Percentiles rank a stretch among this genome's conserved stretches.
phyloP scores from a whole-genome alignment of 352 stramenopile species.

The Pythium rishiriense region DNA sequence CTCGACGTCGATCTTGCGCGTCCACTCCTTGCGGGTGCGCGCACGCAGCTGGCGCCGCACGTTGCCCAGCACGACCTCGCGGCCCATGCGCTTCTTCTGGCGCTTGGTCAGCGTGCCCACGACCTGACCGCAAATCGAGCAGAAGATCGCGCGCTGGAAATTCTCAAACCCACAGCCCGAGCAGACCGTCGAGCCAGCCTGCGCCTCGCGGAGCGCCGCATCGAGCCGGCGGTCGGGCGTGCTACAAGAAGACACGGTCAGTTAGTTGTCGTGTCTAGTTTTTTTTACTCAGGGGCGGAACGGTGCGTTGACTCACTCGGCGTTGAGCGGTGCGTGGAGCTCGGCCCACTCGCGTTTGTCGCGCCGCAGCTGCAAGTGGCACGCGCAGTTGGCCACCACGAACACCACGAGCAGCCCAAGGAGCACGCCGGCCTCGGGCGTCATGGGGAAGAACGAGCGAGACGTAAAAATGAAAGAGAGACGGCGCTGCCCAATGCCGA shows the following conservation, averaged over 20 bases:
- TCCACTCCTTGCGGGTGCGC: slow-evolving; percentile 40
- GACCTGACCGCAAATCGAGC: slow-evolving; percentile 27
- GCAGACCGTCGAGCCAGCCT: slow-evolving; percentile 28
- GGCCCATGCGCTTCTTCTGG: slow-evolving; percentile 24
- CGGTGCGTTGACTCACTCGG: slow-evolving; percentile 30
- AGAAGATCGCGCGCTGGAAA: slow-evolving; percentile 29
- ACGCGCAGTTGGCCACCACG: slow-evolving; percentile 23
- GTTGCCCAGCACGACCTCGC: slow-evolving; percentile 13
- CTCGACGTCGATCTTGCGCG: slow-evolving; percentile 36
- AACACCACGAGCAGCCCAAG: slow-evolving; percentile 19
- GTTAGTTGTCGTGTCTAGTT: no score
- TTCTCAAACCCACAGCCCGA: slow-evolving; percentile 32
- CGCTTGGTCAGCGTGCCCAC: slow-evolving; percentile 16
- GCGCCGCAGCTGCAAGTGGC: slow-evolving; percentile 23
- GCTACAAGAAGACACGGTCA: slow-evolving; percentile 2
- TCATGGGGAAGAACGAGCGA: slow-evolving; percentile 8
- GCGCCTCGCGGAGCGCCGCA: slow-evolving; percentile 23
- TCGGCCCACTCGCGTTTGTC: slow-evolving; percentile 29
- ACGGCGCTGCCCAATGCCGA: no score
- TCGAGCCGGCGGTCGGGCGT: slow-evolving; percentile 22
- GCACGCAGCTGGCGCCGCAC: slow-evolving; percentile 9
- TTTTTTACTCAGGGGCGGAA: no score
- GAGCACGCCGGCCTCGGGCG: slow-evolving; percentile 17
- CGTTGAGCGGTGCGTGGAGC: slow-evolving; percentile 27
- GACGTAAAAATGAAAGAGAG: background rate